Evolutionary conservation across 352 stramenopile species (phyloP).

Genomic region (Phytophthora fragariae): DNA sequence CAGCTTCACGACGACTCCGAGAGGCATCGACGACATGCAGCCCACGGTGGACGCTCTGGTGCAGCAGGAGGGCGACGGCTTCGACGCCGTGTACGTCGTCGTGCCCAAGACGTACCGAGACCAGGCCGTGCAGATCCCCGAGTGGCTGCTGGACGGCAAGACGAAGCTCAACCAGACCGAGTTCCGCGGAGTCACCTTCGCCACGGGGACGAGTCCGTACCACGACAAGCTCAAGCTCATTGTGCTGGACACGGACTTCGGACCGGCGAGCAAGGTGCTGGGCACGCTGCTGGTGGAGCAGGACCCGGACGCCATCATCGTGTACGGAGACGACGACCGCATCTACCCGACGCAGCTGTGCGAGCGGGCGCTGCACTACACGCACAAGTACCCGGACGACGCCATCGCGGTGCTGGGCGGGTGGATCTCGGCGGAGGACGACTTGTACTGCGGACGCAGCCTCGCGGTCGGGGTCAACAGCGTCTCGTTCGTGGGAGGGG

Average conservation of each 20-base stretch:
- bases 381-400: conserved; percentile 54
- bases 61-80: conserved; percentile 45
- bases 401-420: conserved; percentile 58
- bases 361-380: conserved; percentile 53
- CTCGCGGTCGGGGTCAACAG: conserved; percentile 57
- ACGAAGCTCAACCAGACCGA: conserved; percentile 26
- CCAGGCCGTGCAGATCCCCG: conserved; percentile 46
- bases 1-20: conserved; percentile 63
- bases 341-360: conserved; percentile 49
- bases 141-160: conserved; percentile 43
- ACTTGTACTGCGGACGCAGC: conserved; percentile 60
- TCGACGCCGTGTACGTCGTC: conserved; percentile 61
- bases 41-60: conserved; percentile 51
- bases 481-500: conserved; percentile 66
- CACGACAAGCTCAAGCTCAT: conserved; percentile 46
- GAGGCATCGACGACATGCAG: conserved; percentile 46
- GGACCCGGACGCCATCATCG: conserved; percentile 66
- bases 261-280: conserved; percentile 61
- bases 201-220: conserved; percentile 43
- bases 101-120: conserved; percentile 50
- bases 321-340: conserved; percentile 65
- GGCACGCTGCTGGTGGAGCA: conserved; percentile 59
- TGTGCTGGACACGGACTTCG: conserved; percentile 62
- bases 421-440: conserved; percentile 59
- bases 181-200: conserved; percentile 47